Evolutionary conservation across 2,329 filamentous ascomycete genomes (phyloP), one percentile per base, ranked within the genome.

Genomic region (Xylariaceae sp.): DNA sequence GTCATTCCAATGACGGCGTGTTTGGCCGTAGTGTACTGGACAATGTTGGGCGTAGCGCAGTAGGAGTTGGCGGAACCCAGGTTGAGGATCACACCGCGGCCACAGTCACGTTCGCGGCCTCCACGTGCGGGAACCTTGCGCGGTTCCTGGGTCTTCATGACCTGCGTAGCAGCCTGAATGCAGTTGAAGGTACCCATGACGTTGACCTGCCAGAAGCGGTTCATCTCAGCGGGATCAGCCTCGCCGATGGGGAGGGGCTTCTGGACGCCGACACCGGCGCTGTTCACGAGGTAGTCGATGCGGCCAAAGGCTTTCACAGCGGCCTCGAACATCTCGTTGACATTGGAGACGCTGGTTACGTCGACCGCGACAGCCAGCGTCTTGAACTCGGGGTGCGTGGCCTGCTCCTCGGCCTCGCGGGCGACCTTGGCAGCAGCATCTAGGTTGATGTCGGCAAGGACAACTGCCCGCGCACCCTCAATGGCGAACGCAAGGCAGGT

Each of bases 271-370:
- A 60, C 65, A 2, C 63, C 66, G 2, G 64, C 65, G 49, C 54
- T 60, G 48, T 67, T 57, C 0, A 68, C 53, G 23, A 49, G 52
- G 45, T 68, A 68, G 48, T 68, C 66, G 15, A 68, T 61, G 47
- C 63, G 63, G 0, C 61, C 63, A 18, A 66, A 64, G 1, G 56
- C 45, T 4, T 57, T 30, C 3, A 59, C 53, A n/a, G 58, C 60
- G 8, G 48, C 56, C 3, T 55, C 52, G 5, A 67, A 53, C 4
- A 62, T 58, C 0, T 34, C 6, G 37, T 60, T 59, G 17, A 68
- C 60, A 1, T 59, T 62, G 0, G 56, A 51, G 30, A 63, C 60
- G 10, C 50, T n/a, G 7, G 57, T 34, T 11, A 68, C 61, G 50
- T 67, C 60, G n/a, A 66, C 17, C 4, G 50, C 8, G 4, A 66